phyloP scores from a whole-genome alignment of 2,329 filamentous ascomycete genomes.

The Colletotrichum musicola region DNA sequence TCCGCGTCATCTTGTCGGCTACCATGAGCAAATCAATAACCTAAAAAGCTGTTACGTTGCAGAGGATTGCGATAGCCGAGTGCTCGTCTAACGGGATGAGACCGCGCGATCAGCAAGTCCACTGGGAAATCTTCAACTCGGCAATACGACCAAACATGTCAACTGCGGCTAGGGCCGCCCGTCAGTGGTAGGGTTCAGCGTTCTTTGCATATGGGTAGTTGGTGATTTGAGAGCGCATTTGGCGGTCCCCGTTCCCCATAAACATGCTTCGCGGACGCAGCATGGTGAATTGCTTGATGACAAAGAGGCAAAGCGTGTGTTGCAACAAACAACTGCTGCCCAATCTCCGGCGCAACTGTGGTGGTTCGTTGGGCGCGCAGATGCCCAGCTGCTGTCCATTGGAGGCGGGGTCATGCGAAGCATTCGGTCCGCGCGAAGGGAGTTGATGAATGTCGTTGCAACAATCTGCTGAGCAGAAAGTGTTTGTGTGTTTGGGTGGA shows the following conservation, averaged over 20 bases:
- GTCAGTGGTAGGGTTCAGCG: neutral
- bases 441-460: conserved; percentile 2
- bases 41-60: neutral
- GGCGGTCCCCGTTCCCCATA: neutral
- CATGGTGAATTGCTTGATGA: conserved; percentile 5
- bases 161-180: neutral
- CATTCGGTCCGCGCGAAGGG: conserved; percentile 8
- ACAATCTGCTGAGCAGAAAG: neutral
- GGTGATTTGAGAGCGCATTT: neutral
- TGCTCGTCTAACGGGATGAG: neutral
- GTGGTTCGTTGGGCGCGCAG: conserved; percentile 3
- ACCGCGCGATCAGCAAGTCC: neutral
- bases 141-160: neutral
- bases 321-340: conserved; percentile 6
- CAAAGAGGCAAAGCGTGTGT: neutral
- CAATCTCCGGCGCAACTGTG: neutral
- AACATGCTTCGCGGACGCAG: neutral
- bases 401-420: conserved; percentile 13
- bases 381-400: conserved; percentile 3
- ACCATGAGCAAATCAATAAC: neutral
- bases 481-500: neutral
- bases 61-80: neutral
- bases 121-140: neutral
- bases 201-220: neutral
- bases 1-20: neutral